Evolutionary conservation across 371 early-diverging fungal species (phyloP).

Genomic region (Mucor racemosus): DNA sequence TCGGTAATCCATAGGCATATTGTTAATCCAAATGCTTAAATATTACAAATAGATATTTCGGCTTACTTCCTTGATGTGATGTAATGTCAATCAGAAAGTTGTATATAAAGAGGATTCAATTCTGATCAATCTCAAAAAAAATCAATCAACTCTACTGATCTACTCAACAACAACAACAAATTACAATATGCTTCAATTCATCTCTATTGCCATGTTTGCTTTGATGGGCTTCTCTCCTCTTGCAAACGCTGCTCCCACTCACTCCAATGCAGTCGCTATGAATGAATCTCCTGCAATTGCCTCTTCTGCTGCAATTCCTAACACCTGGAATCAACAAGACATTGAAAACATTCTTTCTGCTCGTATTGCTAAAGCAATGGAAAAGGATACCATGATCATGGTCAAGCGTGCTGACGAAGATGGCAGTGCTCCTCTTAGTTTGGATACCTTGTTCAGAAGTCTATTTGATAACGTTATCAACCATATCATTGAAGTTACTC

Average conservation of each 20-base stretch:
- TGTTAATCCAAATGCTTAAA: constrained; percentile 1
- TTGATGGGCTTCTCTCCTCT: constrained; percentile 9
- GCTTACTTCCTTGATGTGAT: constrained; percentile 10
- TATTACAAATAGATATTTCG: constrained; percentile 9
- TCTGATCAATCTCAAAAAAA: neutral
- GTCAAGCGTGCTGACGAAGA: constrained; percentile 6
- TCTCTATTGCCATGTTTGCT: constrained; percentile 14
- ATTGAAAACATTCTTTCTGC: neutral
- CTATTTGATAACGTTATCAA: constrained; percentile 12
- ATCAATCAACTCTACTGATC: constrained; percentile 14
- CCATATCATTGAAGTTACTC: constrained; percentile 12
- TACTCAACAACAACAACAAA: neutral
- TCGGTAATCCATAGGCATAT: constrained; percentile 17
- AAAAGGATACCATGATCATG: neutral
- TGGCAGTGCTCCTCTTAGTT: neutral
- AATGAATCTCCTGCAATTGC: neutral
- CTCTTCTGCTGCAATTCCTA: neutral
- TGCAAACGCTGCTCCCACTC: constrained; percentile 10
- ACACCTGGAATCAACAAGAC: constrained; percentile 3
- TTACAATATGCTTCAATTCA: constrained; percentile 10
- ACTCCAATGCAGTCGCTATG: neutral
- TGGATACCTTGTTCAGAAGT: constrained; percentile 10
- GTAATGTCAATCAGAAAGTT: constrained; percentile 1
- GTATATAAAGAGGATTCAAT: constrained; percentile 3
- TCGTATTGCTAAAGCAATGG: constrained; percentile 5